phyloP scores from a whole-genome alignment of 768 basidiomycete species.

The Boletus vinaceobasis region DNA sequence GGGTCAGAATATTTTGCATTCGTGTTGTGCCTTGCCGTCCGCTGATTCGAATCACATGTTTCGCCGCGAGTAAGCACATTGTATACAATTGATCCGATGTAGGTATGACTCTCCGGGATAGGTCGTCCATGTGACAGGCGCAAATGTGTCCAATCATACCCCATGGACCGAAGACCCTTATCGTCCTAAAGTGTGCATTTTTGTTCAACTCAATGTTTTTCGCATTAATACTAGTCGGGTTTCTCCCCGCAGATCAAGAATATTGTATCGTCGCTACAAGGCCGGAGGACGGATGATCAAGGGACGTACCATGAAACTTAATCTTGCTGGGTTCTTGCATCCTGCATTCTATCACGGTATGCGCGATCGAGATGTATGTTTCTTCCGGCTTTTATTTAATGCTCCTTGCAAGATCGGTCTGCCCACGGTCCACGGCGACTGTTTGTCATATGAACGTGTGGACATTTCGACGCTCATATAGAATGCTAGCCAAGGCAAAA shows the following conservation, averaged over 20 bases:
- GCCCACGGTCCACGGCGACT: neutral
- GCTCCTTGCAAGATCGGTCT: neutral
- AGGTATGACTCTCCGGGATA: neutral
- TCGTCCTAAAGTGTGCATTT: neutral
- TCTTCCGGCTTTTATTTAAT: neutral
- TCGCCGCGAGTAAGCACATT: neutral
- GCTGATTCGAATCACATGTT: neutral
- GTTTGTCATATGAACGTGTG: conserved; percentile 6
- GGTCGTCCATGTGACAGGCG: neutral
- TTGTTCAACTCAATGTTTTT: neutral
- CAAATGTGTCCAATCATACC: neutral
- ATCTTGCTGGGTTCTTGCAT: neutral
- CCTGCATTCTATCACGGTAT: neutral
- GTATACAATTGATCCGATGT: no score
- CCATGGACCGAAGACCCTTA: neutral
- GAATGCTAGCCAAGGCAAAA: neutral
- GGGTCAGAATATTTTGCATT: neutral
- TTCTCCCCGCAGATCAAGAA: neutral
- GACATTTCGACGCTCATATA: neutral
- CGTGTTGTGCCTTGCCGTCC: neutral
- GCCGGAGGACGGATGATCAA: neutral
- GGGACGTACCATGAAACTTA: neutral
- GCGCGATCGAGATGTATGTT: neutral
- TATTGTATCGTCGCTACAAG: neutral
- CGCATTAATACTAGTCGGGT: neutral